Base-by-base conservation (phyloP, 306 rosid species). In the Cicer chorassanicum region DNA sequence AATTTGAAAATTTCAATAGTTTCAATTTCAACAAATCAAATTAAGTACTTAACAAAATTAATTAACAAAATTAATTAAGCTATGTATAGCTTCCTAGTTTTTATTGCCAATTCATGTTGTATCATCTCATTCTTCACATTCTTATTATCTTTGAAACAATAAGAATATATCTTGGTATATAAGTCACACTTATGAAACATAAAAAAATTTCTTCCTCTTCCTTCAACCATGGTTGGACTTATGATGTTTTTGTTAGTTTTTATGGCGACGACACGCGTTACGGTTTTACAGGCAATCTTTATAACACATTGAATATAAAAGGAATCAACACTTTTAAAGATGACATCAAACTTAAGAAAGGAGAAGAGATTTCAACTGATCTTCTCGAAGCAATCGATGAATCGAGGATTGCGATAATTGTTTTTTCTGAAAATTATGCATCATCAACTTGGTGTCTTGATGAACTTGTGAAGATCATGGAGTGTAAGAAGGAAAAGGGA, bases 241-340 rank as follows among this genome's bases (percentile, higher is more conserved):
- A 72, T 19, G 78, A 79, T 79, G 83, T 72, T 11, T 79, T 79
- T 6, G 45, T 72, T 6, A 79, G 83, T 59, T 72, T 79, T 63
- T 7, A 6, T 1, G 82, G 82, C 1, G 72, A 42, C 42, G 82
- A 78, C 2, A 78, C 78, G 0, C 65, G 82, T 4, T 70, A 41
- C 21, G 1, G 60, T 41, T 78, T 78, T 39, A 79, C 83, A 6
- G 83, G 74, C 0, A 34, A 72, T 15, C 83, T 79, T 6, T 61
- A 46, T 9, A 7, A 62, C 53, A 65, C 41, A 61, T 29, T 78
- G 59, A 2, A 71, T 13, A 29, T 3, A 2, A 79, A 54, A 78
- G 83, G 83, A 55, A 79, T 79, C 69, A 41, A 79, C 69, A 29
- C 53, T 6, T 79, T 72, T 74, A 79, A 5, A 16, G 74, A 79